These are phyloP conservation scores for Cyberlindnera sargentensis DNA, from an alignment of 805 yeast species.

Conservation along the genomic window DNA sequence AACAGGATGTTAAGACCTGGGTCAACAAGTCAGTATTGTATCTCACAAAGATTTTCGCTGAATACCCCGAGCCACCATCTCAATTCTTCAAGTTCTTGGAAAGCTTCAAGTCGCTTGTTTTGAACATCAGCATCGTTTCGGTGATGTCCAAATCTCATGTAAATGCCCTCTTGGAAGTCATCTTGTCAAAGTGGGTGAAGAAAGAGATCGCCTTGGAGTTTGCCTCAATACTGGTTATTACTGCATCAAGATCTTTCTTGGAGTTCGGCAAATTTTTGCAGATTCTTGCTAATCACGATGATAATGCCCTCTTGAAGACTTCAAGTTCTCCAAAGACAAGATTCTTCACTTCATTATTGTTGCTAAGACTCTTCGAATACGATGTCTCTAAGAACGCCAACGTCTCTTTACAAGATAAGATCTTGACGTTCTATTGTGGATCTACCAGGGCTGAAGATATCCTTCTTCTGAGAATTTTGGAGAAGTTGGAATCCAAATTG, in stretches of 20 bases:
- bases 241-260: slow-evolving; percentile 30
- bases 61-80: slow-evolving; percentile 25
- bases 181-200: slow-evolving; percentile 44
- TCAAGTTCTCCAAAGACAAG: slow-evolving; percentile 23
- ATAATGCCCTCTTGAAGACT: slow-evolving; percentile 28
- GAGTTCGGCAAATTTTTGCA: slow-evolving; percentile 53
- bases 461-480: slow-evolving; percentile 49
- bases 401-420: slow-evolving; percentile 36
- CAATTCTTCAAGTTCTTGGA: slow-evolving; percentile 29
- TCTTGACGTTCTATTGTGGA: slow-evolving; percentile 57
- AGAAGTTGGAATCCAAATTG: slow-evolving; percentile 46
- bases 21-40: slow-evolving; percentile 48
- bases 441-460: slow-evolving; percentile 54
- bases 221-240: slow-evolving; percentile 31
- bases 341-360: slow-evolving; percentile 37
- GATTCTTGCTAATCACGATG: slow-evolving; percentile 49
- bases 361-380: slow-evolving; percentile 42
- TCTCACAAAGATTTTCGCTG: slow-evolving; percentile 60
- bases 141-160: slow-evolving; percentile 39
- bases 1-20: slow-evolving; percentile 37
- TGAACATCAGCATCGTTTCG: slow-evolving; percentile 29
- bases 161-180: slow-evolving; percentile 60
- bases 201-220: slow-evolving; percentile 39
- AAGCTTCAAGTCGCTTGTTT: slow-evolving; percentile 27
- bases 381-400: slow-evolving; percentile 43